Evolutionary conservation across 2,329 filamentous ascomycete genomes (phyloP), one percentile per base, ranked within the genome.

Genomic region (Penicillium thymicola): DNA sequence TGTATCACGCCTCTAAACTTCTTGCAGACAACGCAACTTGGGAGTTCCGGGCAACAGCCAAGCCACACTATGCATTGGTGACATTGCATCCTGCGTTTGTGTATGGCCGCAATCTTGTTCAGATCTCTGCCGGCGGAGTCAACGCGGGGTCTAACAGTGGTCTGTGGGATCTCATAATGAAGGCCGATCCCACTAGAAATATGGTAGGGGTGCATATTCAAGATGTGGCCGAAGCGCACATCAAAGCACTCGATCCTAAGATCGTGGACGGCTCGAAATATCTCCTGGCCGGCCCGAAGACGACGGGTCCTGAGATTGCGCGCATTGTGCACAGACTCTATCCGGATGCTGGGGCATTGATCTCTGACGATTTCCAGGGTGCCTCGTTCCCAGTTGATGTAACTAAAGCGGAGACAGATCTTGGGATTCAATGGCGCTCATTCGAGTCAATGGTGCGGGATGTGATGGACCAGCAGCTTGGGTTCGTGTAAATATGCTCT

Each of bases 151-250:
- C 64, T 10, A 67, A 67, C 34, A 44, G 43, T 11, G 27, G 44
- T 16, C 44, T 67, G 2, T 67, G 58, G 60, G 25, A 43, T 23
- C 16, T 43, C 4, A 57, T 69, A 11, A 65, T 61, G 60, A 45
- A 43, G 10, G 62, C 58, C 2, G 25, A 36, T 6, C 58, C 57
- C 1, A 6, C 23, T n/a, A 23, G 16, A 3, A 38, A 7, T 1
- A 34, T 57, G 1, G 56, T 50, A 0, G 61, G 50, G 5, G 67
- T 69, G 11, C 67, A 70, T 57, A 37, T 69, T 16, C 49, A 57
- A 13, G 67, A 70, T 57, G 64, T 69, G 6, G 67, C 62, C 5
- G 65, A 67, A 9, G 67, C 65, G 2, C 67, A 70, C 45, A 28
- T 70, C 42, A 65, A 55, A 38, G 62, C 64, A 0, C 37, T 70